These are phyloP conservation scores for Ogataea nonfermentans DNA, from an alignment of 805 yeast genomes.

Conservation along the genomic window DNA sequence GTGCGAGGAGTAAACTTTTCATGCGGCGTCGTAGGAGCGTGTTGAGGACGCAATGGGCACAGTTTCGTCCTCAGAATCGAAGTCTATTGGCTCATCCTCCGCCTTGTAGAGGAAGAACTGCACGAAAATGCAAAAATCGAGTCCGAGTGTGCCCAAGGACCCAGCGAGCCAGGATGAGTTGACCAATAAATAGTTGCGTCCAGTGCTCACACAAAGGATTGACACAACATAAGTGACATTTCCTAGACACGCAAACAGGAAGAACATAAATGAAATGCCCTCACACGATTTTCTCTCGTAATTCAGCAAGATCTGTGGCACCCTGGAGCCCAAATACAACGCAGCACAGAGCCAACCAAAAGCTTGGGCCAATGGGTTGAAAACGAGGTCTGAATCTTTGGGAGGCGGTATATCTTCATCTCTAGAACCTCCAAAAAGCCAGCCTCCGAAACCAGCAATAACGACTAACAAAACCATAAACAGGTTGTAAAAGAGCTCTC, in stretches of 20 bases:
- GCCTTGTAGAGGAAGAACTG: conserved; percentile 78
- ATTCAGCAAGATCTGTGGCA: conserved; percentile 89
- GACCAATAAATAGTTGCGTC: conserved; percentile 66
- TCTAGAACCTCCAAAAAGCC: conserved; percentile 55
- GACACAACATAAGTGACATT: conserved; percentile 88
- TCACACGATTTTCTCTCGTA: conserved; percentile 88
- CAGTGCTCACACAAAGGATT: conserved; percentile 71
- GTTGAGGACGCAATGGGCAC: conserved; percentile 13
- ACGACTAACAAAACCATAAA: conserved; percentile 67
- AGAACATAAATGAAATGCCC: conserved; percentile 90
- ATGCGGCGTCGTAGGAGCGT: conserved; percentile 11
- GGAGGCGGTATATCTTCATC: conserved; percentile 36
- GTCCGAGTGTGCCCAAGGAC: conserved; percentile 76
- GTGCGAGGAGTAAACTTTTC: conserved; percentile 1
- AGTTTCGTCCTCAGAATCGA: conserved; percentile 20
- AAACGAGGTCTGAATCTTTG: conserved; percentile 45
- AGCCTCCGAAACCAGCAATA: conserved; percentile 80
- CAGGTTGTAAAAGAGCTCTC: conserved; percentile 33
- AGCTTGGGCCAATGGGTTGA: conserved; percentile 77
- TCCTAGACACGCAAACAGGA: conserved; percentile 92
- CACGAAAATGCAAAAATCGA: conserved; percentile 80
- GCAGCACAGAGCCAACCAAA: conserved; percentile 83
- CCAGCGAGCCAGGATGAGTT: conserved; percentile 95
- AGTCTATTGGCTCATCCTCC: conserved; percentile 31
- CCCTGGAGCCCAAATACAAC: conserved; percentile 79